A percentile compares a stretch with the other conserved stretches of the same genome.
Evolutionary conservation across 1,284 basidiomycete genomes (phyloP).

Genomic region (Heterobasidion annosum): DNA sequence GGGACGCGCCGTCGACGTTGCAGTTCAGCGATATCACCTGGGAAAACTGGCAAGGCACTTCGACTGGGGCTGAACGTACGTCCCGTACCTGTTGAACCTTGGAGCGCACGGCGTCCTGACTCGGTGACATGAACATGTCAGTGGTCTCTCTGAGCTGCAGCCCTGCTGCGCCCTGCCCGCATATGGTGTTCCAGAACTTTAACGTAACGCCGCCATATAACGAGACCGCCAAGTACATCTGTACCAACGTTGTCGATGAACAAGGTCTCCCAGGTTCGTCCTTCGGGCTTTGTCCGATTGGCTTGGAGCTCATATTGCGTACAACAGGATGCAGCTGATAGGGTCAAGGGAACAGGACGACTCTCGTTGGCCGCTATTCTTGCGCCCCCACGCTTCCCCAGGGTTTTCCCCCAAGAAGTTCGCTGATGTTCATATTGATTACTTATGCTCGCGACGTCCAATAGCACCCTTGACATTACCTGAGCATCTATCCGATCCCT

Average conservation of each 20-base stretch:
- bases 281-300: not conserved
- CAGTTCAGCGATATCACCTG: slow-evolving; percentile 41
- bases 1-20: slow-evolving; percentile 38
- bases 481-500: too few species aligned
- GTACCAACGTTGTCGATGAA: slow-evolving; percentile 35
- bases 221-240: slow-evolving; percentile 29
- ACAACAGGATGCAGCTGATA: too few species aligned
- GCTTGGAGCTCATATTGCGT: too few species aligned
- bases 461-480: too few species aligned
- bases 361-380: too few species aligned
- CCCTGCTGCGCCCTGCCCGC: slow-evolving; percentile 35
- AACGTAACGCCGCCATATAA: slow-evolving; percentile 28
- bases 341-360: too few species aligned
- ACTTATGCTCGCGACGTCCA: too few species aligned
- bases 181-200: slow-evolving; percentile 35
- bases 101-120: not conserved
- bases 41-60: slow-evolving; percentile 39
- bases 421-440: too few species aligned
- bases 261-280: slow-evolving; percentile 23
- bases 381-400: too few species aligned
- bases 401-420: too few species aligned
- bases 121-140: slow-evolving; percentile 13
- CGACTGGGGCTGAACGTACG: slow-evolving; percentile 32
- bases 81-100: slow-evolving; percentile 1
- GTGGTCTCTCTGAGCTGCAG: slow-evolving; percentile 51